Percentiles rank a stretch among this genome's conserved stretches.
Evolutionary conservation across 164 flowering plant genomes (phyloP).

Genomic region (Vitis cinerea): DNA sequence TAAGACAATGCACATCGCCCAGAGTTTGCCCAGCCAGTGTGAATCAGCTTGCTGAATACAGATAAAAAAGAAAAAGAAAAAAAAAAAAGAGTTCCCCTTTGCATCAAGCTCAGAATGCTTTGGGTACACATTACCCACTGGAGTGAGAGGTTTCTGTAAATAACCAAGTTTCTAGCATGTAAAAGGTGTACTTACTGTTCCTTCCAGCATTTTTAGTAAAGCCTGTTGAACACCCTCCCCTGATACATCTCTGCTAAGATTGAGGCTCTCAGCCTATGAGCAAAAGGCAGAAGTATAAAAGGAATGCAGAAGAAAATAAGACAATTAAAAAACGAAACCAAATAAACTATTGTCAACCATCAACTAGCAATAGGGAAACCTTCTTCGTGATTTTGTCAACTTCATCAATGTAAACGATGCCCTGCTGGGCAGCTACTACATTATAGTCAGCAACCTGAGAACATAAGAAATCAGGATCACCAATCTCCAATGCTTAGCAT

Average conservation of each 20-base stretch:
- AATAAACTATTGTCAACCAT: neutral
- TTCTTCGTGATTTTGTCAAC: conserved; percentile 97
- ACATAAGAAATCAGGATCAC: neutral
- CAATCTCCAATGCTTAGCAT: neutral
- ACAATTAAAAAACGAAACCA: neutral
- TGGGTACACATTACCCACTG: neutral
- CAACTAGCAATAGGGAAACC: conserved; percentile 32
- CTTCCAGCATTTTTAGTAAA: conserved; percentile 93
- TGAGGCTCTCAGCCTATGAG: conserved; percentile 85
- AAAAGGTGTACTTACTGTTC: conserved; percentile 67
- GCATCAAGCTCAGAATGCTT: neutral
- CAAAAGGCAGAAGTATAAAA: conserved; percentile 1
- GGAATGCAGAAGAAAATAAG: neutral
- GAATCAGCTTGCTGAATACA: no score
- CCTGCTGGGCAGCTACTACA: conserved; percentile 95
- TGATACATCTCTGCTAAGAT: conserved; percentile 92
- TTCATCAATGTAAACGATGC: conserved; percentile 98
- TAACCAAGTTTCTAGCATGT: neutral
- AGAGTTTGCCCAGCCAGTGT: no score
- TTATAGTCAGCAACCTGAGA: conserved; percentile 85
- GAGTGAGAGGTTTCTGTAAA: neutral
- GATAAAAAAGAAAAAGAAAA: neutral
- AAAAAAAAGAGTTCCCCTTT: neutral
- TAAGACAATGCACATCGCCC: no score
- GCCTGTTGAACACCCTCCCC: conserved; percentile 99